Evolutionary conservation across 768 basidiomycete species (phyloP).

Genomic region (Lactarius indigo): DNA sequence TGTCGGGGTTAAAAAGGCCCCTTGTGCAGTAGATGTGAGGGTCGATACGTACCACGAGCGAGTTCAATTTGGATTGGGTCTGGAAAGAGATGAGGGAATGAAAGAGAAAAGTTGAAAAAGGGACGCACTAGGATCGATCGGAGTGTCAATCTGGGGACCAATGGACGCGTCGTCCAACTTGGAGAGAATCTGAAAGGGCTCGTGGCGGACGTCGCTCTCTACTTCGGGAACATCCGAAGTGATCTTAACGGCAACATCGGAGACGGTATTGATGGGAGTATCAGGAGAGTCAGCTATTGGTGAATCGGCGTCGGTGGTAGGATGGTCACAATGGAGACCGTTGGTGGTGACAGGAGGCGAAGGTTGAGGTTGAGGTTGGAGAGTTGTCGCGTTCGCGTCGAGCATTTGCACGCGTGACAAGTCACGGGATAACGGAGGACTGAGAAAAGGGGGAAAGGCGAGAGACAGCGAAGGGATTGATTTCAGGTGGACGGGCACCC

Average conservation of each 20-base stretch:
- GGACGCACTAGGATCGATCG: slow-evolving; percentile 49
- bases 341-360: slow-evolving; percentile 22
- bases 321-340: slow-evolving; percentile 22
- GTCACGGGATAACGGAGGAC: slow-evolving; percentile 49
- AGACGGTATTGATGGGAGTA: slow-evolving; percentile 53
- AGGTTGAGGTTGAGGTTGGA: slow-evolving; percentile 31
- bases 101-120: slow-evolving; percentile 22
- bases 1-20: slow-evolving; percentile 22
- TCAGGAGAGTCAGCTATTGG: slow-evolving; percentile 49
- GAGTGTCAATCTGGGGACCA: slow-evolving; percentile 43
- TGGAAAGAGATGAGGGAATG: slow-evolving; percentile 30
- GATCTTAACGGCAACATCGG: slow-evolving; percentile 56
- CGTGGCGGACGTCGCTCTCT: slow-evolving; percentile 66
- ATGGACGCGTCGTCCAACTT: slow-evolving; percentile 41
- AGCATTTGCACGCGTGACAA: slow-evolving; percentile 69
- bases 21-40: slow-evolving; percentile 53
- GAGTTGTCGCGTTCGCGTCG: slow-evolving; percentile 41
- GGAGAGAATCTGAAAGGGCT: slow-evolving; percentile 48
- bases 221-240: slow-evolving; percentile 58
- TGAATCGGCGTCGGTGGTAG: slow-evolving; percentile 18
- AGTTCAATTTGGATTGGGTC: slow-evolving; percentile 44
- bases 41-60: slow-evolving; percentile 42
- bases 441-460: slow-evolving; percentile 30
- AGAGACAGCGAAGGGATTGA: slow-evolving; percentile 50
- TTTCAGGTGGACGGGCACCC: slow-evolving; percentile 68